Evolutionary conservation across 352 stramenopile genomes (phyloP).

Genomic region (Phytophthora pluvialis): DNA sequence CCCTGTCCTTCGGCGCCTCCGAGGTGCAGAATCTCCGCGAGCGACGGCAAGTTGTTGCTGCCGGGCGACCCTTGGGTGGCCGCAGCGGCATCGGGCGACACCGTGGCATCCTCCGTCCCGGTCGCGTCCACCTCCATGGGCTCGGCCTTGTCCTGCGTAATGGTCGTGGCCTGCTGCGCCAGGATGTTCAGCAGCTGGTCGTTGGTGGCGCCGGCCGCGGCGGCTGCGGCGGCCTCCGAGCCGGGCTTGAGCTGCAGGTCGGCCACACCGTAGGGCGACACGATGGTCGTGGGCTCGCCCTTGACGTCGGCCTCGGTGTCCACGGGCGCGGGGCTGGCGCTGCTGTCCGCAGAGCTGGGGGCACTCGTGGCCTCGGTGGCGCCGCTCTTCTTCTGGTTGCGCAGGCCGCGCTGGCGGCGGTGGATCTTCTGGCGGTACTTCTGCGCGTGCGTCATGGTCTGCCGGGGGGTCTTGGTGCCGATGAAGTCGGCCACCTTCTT

Average conservation of each 20-base stretch:
- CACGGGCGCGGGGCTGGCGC: conserved; percentile 22
- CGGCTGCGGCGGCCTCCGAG: conserved; percentile 27
- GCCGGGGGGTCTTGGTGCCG: conserved; percentile 88
- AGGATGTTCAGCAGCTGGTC: conserved; percentile 75
- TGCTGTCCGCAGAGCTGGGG: background rate
- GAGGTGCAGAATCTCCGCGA: conserved; percentile 78
- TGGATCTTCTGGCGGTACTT: conserved; percentile 89
- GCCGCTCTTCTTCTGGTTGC: conserved; percentile 74
- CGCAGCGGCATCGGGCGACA: background rate
- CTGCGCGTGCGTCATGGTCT: conserved; percentile 93
- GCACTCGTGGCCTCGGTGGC: background rate
- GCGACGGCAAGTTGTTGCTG: conserved; percentile 65
- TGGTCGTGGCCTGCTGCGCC: conserved; percentile 62
- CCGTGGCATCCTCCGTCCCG: conserved; percentile 9
- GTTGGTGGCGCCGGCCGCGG: conserved; percentile 37
- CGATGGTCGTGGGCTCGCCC: conserved; percentile 40
- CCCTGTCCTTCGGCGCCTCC: conserved; percentile 38
- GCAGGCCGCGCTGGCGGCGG: conserved; percentile 69
- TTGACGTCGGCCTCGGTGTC: conserved; percentile 41
- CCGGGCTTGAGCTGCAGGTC: conserved; percentile 62
- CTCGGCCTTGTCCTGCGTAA: conserved; percentile 37
- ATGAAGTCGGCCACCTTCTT: conserved; percentile 89
- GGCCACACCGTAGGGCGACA: conserved; percentile 65
- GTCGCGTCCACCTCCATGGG: conserved; percentile 28
- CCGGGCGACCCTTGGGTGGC: conserved; percentile 36